Conservation (phyloP, 352 stramenopile species). For the Phytophthora syringae region DNA sequence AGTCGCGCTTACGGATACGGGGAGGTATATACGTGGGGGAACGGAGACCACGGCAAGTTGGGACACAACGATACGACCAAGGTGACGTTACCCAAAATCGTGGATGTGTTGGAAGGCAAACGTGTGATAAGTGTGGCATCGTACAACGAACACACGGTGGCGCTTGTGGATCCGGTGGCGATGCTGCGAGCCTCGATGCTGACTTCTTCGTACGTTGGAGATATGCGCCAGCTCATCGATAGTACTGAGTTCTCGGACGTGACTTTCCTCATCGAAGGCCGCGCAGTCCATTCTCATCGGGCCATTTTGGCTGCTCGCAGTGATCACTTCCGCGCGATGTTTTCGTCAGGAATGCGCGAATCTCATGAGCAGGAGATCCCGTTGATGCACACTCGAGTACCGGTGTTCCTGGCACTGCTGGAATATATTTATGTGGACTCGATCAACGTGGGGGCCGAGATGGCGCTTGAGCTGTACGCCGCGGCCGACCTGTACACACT, state of each 20-base stretch:
- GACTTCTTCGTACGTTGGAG: slow-evolving; percentile 85
- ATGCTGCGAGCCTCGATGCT: slow-evolving; percentile 79
- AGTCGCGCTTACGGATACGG: slow-evolving; percentile 92
- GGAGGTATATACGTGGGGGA: slow-evolving; percentile 95
- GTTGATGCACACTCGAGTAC: slow-evolving; percentile 89
- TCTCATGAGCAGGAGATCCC: slow-evolving; percentile 87
- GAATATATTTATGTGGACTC: slow-evolving; percentile 98
- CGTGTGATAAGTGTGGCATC: slow-evolving; percentile 95
- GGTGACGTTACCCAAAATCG: slow-evolving; percentile 93
- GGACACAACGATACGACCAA: slow-evolving; percentile 95
- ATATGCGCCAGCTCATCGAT: slow-evolving; percentile 94
- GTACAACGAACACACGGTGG: slow-evolving; percentile 98
- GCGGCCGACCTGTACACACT: slow-evolving; percentile 95
- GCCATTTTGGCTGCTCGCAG: slow-evolving; percentile 94
- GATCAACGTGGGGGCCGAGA: slow-evolving; percentile 91
- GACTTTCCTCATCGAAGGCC: slow-evolving; percentile 87
- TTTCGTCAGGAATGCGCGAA: slow-evolving; percentile 95
- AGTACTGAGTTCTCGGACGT: slow-evolving; percentile 90
- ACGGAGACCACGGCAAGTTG: slow-evolving; percentile 94
- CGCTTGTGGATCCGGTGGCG: slow-evolving; percentile 87
- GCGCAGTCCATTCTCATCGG: slow-evolving; percentile 83
- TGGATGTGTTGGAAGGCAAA: slow-evolving; percentile 92
- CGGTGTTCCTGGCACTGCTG: slow-evolving; percentile 94
- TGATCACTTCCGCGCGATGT: slow-evolving; percentile 95
- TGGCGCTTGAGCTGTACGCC: slow-evolving; percentile 95